Percentiles rank a stretch among this genome's conserved stretches.
Evolutionary conservation across 2,329 filamentous ascomycete species (phyloP).

Genomic region (Colletotrichum viniferum): DNA sequence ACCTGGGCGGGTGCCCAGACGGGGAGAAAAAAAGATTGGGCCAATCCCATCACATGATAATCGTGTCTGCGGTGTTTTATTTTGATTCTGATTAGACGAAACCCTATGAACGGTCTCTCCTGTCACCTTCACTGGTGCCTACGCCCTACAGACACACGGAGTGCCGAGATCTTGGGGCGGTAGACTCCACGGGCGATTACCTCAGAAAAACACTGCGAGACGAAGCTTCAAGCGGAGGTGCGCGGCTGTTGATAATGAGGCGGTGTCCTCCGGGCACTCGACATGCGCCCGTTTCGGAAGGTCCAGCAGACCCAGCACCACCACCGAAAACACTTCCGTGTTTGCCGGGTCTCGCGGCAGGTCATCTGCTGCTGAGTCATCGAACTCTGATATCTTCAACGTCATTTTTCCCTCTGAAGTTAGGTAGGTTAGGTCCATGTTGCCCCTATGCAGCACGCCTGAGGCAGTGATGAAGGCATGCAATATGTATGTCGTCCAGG

Average conservation of each 20-base stretch:
- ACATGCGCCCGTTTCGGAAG: slow-evolving; percentile 8
- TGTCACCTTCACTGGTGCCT: not conserved
- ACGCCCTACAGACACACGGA: not conserved
- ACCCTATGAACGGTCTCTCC: not conserved
- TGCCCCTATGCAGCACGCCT: not conserved
- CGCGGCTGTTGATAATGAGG: slow-evolving; percentile 3
- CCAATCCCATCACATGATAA: not conserved
- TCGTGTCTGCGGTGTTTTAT: slow-evolving; percentile 3
- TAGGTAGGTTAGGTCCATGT: not conserved
- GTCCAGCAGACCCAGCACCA: not conserved
- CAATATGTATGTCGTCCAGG: not conserved
- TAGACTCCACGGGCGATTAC: not conserved
- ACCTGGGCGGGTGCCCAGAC: not conserved
- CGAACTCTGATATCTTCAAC: not conserved
- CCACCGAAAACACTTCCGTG: not conserved
- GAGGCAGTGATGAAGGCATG: not conserved
- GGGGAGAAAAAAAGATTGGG: not conserved
- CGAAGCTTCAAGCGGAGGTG: not conserved
- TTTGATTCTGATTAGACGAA: not conserved
- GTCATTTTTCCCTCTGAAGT: not conserved
- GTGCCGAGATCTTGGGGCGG: not conserved
- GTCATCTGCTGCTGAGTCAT: slow-evolving; percentile 1
- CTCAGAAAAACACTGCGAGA: not conserved
- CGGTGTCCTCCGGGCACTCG: slow-evolving; percentile 7
- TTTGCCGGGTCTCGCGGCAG: not conserved